These are phyloP conservation scores for Sordariomycetes sp. DNA, from an alignment of 2,329 filamentous ascomycete species.

Conservation along the genomic window DNA sequence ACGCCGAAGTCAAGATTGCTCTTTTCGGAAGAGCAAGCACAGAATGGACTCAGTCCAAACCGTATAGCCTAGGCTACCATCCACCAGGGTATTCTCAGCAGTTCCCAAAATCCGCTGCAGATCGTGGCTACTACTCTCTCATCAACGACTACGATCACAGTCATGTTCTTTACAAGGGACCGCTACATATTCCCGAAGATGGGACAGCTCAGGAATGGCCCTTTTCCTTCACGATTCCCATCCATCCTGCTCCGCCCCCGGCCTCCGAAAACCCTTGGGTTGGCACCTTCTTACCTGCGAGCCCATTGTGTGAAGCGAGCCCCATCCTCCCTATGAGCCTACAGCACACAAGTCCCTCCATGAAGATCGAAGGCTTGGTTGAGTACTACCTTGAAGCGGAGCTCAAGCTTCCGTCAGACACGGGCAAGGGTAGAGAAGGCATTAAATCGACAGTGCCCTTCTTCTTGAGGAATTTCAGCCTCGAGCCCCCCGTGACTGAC, in stretches of 20 bases:
- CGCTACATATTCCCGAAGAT: background rate
- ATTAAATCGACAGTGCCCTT: background rate
- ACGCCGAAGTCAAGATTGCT: background rate
- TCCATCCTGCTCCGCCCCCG: background rate
- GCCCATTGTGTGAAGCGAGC: background rate
- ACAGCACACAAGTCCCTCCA: background rate
- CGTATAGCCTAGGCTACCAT: too few relatives aligned
- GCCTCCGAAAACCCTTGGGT: background rate
- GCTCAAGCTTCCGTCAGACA: background rate
- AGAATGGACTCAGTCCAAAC: too few relatives aligned
- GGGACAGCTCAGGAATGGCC: background rate
- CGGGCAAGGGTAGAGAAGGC: background rate
- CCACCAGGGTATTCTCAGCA: too few relatives aligned
- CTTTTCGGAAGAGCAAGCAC: background rate
- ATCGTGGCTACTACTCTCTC: background rate
- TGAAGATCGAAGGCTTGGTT: background rate
- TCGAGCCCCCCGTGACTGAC: background rate
- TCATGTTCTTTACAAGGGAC: background rate
- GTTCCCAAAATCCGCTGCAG: too few relatives aligned
- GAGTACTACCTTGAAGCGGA: slow-evolving; percentile 1
- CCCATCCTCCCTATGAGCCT: background rate
- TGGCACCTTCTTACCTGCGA: background rate
- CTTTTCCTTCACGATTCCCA: background rate
- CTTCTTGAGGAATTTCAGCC: background rate
- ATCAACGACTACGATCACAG: background rate